phyloP scores from a whole-genome alignment of 2,329 filamentous ascomycete genomes.

The Cercospora sojina region DNA sequence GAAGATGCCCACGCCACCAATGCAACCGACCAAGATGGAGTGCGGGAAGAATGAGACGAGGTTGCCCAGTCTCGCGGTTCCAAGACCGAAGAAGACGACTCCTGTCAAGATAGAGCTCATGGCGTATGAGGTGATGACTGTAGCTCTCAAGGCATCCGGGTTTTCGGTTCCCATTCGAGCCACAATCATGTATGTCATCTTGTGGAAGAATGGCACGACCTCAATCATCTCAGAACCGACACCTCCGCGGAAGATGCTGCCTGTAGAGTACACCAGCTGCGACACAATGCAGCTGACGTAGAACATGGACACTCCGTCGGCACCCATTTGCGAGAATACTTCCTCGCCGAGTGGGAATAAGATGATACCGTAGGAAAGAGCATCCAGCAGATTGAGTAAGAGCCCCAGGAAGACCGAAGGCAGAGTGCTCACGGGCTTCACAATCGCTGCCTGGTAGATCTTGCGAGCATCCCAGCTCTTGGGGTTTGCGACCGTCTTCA shows the following conservation, averaged over 20 bases:
- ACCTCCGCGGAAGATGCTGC: constrained; percentile 85
- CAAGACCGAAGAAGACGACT: constrained; percentile 86
- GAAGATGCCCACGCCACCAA: constrained; percentile 96
- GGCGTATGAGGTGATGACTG: constrained; percentile 88
- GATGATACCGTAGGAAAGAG: constrained; percentile 87
- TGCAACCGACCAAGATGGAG: constrained; percentile 94
- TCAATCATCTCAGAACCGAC: constrained; percentile 98
- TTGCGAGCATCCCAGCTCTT: constrained; percentile 69
- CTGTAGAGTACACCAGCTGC: constrained; percentile 84
- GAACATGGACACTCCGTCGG: constrained; percentile 96
- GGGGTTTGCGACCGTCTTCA: constrained; percentile 53
- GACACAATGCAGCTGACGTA: constrained; percentile 97
- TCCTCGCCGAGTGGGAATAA: constrained; percentile 87
- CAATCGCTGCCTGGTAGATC: constrained; percentile 63
- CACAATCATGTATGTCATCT: constrained; percentile 91
- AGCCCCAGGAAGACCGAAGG: constrained; percentile 87
- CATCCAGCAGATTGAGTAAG: constrained; percentile 89
- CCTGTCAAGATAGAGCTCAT: constrained; percentile 90
- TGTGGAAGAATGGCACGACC: constrained; percentile 97
- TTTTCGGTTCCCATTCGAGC: constrained; percentile 73
- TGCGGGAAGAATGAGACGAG: constrained; percentile 96
- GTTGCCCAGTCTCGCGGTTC: constrained; percentile 80
- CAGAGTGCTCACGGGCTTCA: constrained; percentile 68
- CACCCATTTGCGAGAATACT: constrained; percentile 80
- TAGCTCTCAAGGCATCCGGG: constrained; percentile 83